Evolutionary conservation across 2,329 filamentous ascomycete genomes (phyloP).

Genomic region (Phialophora expanda): DNA sequence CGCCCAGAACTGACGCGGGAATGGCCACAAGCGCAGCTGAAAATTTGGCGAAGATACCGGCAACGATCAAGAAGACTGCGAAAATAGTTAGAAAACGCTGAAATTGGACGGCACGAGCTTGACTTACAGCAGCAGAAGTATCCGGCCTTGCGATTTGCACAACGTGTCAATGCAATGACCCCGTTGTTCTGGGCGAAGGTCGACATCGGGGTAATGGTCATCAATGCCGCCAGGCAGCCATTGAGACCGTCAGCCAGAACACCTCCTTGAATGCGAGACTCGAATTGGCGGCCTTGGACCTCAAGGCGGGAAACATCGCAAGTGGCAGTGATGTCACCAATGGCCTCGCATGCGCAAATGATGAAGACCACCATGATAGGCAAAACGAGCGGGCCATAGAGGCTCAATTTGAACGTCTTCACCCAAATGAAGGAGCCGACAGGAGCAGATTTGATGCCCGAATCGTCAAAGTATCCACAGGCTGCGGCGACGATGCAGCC

Average conservation of each 20-base stretch:
- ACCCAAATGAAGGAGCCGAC: slow-evolving; percentile 73
- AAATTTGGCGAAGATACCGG: slow-evolving; percentile 74
- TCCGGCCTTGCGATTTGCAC: slow-evolving; percentile 70
- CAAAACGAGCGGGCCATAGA: slow-evolving; percentile 70
- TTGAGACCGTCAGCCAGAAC: slow-evolving; percentile 71
- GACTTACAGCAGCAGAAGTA: slow-evolving; percentile 61
- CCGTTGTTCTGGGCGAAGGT: slow-evolving; percentile 73
- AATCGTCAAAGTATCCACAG: slow-evolving; percentile 67
- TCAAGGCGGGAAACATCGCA: slow-evolving; percentile 69
- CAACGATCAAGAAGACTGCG: slow-evolving; percentile 66
- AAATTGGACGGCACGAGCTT: not conserved
- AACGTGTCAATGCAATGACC: slow-evolving; percentile 70
- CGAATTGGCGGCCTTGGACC: slow-evolving; percentile 68
- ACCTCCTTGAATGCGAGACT: slow-evolving; percentile 72
- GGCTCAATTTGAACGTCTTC: slow-evolving; percentile 67
- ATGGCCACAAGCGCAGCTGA: slow-evolving; percentile 71
- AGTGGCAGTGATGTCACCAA: slow-evolving; percentile 71
- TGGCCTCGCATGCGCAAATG: slow-evolving; percentile 71
- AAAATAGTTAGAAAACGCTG: slow-evolving; percentile 12
- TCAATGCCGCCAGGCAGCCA: slow-evolving; percentile 65
- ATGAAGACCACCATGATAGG: slow-evolving; percentile 64
- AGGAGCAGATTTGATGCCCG: slow-evolving; percentile 65
- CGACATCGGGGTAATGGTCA: slow-evolving; percentile 71
- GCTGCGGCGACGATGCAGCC: slow-evolving; percentile 71
- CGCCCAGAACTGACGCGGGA: slow-evolving; percentile 56